These are phyloP conservation scores for Candida arabinofermentans DNA, from an alignment of 805 yeast genomes.

Conservation along the genomic window DNA sequence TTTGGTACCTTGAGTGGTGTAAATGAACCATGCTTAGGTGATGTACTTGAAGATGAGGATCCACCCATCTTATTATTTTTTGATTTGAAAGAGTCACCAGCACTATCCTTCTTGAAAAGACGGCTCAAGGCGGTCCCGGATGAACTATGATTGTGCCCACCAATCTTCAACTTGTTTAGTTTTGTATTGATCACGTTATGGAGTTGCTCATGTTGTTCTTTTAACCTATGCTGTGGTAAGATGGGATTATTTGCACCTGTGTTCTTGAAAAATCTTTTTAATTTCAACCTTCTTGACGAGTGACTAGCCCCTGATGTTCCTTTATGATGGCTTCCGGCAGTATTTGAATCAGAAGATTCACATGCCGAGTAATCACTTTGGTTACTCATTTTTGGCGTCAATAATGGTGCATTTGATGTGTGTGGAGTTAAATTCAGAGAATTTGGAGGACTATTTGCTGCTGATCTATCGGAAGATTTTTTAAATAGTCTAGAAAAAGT, in stretches of 20 bases:
- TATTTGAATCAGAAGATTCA: constrained; percentile 14
- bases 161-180: constrained; percentile 16
- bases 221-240: not conserved
- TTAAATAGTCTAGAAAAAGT: constrained; percentile 12
- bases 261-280: constrained; percentile 43
- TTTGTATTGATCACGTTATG: constrained; percentile 17
- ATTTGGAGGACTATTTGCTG: constrained; percentile 4
- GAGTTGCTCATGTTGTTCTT: constrained; percentile 18
- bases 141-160: constrained; percentile 1
- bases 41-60: not conserved
- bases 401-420: constrained; percentile 6
- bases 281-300: constrained; percentile 25
- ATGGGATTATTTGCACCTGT: not conserved
- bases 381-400: constrained; percentile 14
- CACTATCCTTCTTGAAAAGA: not conserved
- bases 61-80: not conserved
- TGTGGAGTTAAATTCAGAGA: constrained; percentile 10
- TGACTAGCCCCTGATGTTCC: too few relatives aligned
- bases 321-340: not conserved
- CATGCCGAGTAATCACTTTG: constrained; percentile 13
- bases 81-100: not conserved
- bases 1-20: not conserved
- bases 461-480: constrained; percentile 9
- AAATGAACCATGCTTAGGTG: not conserved
- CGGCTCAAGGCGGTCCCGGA: not conserved